Base-by-base conservation (phyloP, 192 early-diverging fungal species). In the Coemansia sp. region DNA sequence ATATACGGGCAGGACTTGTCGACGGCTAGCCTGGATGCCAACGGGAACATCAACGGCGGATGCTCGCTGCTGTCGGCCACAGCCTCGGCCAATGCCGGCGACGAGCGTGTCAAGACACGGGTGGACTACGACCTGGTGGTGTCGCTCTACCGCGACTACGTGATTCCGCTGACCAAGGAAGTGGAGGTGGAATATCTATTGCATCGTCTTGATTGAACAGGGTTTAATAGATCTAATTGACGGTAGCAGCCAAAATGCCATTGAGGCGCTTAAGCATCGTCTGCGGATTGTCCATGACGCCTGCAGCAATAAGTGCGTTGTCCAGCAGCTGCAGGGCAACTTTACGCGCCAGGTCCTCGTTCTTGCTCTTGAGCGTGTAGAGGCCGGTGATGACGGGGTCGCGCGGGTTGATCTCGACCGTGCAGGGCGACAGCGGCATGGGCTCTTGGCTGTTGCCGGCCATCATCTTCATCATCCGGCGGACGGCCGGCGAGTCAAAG, bases 111-210 rank as follows among this genome's bases (percentile, higher is more conserved):
- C 47, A 77, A 77, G 53, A 56, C 68, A 6, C 67, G 74, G 2
- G 90, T 98, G 37, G 84, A 86, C 40, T 83, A 88, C 1, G 86
- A 94, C 46, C 77, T 93, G 12, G 90, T 99, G 6, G 89, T 91
- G 3, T 84, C 90, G 26, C 74, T 99, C 42, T 99, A 99, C 81
- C 88, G 94, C 58, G 80, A 88, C 60, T 94, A 85, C 63, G 90
- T 97, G n/a, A 99, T 99, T 46, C 96, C 96, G 18, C 64, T 97
- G 58, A 99, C 96, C 14, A 97, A 96, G 66, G 82, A 90, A 38
- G 96, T 98, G 23, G 96, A 98, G 73, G 86, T 98, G 11, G 90
- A 94, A 42, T 98, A 98, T 55, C 71, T 98, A 44, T 51, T 96
- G 38, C 68, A 83, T 40, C 72, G 92, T 16, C 74, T 90, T 42